phyloP scores from a whole-genome alignment of 768 basidiomycete species.

The Mrakia frigida region DNA sequence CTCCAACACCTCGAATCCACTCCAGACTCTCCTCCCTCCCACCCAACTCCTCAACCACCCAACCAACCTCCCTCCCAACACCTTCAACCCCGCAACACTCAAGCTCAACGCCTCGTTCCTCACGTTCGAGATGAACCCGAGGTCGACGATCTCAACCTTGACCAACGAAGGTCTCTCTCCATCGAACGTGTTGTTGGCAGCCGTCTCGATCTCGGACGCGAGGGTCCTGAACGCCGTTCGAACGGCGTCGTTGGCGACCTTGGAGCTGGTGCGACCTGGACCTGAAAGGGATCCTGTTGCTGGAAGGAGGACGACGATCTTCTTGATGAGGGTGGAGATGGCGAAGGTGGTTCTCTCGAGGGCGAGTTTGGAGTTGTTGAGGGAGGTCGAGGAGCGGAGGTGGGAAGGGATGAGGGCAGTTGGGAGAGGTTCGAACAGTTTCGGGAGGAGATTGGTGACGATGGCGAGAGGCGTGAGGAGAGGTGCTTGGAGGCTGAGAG shows the following conservation, averaged over 20 bases:
- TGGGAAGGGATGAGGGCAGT: conserved; percentile 8
- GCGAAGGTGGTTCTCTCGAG: not conserved
- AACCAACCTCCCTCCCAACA: not conserved
- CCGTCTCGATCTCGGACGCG: not conserved
- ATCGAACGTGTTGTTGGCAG: not conserved
- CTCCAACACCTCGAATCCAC: conserved; percentile 8
- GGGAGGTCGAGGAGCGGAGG: not conserved
- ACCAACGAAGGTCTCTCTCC: not conserved
- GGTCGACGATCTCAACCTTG: conserved; percentile 23
- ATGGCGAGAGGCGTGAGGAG: conserved; percentile 22
- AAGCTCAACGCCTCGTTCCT: not conserved
- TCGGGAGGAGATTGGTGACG: conserved; percentile 24
- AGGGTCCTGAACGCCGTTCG: conserved; percentile 14
- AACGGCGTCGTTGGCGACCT: conserved; percentile 13
- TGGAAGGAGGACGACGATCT: conserved; percentile 25
- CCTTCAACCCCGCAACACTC: not conserved
- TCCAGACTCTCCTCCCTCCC: conserved; percentile 8
- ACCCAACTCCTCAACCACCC: conserved; percentile 9
- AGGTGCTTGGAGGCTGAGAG: conserved; percentile 16
- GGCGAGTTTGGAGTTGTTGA: not conserved
- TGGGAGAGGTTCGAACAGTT: conserved; percentile 20
- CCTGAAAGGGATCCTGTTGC: conserved; percentile 15
- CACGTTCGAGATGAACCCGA: conserved; percentile 10
- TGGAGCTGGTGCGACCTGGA: not conserved
- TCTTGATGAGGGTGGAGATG: conserved; percentile 6